These are phyloP conservation scores for Talaromyces nanjingensis DNA, from an alignment of 495 filamentous ascomycete species.

Conservation along the genomic window DNA sequence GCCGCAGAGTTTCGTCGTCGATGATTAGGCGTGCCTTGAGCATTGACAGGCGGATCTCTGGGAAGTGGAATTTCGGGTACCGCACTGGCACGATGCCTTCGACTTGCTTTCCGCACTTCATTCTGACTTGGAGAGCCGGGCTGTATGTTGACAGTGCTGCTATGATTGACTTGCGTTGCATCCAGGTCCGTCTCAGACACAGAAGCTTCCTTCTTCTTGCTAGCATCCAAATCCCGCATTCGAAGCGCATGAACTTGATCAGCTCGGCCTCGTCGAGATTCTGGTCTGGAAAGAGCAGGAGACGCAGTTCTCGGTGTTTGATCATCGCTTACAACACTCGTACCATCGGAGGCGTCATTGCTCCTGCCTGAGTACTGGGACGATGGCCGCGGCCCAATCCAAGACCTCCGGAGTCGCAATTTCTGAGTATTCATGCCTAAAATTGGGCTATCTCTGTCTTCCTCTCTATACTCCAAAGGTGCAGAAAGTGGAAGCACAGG, in stretches of 20 bases:
- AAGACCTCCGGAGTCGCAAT: slow-evolving; percentile 3
- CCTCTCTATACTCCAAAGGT: not conserved
- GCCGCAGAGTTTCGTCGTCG: slow-evolving; percentile 1
- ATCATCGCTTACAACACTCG: not conserved
- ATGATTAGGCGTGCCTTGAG: not conserved
- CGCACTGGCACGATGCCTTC: not conserved
- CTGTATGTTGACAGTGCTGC: not conserved
- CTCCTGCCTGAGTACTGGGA: slow-evolving; percentile 2
- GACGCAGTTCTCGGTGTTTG: not conserved
- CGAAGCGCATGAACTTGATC: slow-evolving; percentile 21
- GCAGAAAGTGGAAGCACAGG: not conserved
- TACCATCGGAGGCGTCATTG: slow-evolving; percentile 1
- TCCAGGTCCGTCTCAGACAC: slow-evolving; percentile 3
- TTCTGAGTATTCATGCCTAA: not conserved
- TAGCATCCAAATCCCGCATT: slow-evolving; percentile 16
- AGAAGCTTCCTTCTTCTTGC: slow-evolving; percentile 9
- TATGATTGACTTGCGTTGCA: not conserved
- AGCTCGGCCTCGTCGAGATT: slow-evolving; percentile 15
- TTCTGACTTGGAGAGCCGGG: not conserved
- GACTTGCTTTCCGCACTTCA: not conserved
- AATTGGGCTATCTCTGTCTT: slow-evolving; percentile 3
- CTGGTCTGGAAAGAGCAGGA: slow-evolving; percentile 4
- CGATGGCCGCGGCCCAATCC: slow-evolving; percentile 4
- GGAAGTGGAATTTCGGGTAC: slow-evolving; percentile 7
- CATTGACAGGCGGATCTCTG: not conserved